These are phyloP conservation scores for Dunaliella sp. DNA, from an alignment of 139 green algal genomes.

Conservation along the genomic window DNA sequence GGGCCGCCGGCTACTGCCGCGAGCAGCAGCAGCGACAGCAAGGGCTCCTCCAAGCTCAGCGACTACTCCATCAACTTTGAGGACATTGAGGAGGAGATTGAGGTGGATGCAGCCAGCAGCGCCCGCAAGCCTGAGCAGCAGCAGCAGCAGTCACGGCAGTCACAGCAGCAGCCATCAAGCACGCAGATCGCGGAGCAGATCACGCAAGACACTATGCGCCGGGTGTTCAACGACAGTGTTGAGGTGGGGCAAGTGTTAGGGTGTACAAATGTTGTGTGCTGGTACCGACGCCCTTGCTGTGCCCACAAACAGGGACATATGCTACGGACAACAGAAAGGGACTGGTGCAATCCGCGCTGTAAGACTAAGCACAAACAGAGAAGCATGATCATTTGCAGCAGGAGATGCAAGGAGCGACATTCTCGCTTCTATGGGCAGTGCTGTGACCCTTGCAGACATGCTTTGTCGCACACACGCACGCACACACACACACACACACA, in stretches of 20 bases:
- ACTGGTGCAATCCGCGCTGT: no score
- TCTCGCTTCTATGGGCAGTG: no score
- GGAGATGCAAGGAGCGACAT: no score
- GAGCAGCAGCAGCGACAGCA: not conserved
- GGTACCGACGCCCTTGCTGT: no score
- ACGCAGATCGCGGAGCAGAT: not conserved
- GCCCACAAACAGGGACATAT: no score
- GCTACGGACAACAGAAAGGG: no score
- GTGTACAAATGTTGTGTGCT: no score
- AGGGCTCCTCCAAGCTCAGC: not conserved
- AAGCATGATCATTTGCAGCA: no score
- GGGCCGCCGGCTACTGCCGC: not conserved
- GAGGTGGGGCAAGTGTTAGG: no score
- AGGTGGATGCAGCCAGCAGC: slow-evolving; percentile 10
- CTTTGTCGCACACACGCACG: not conserved
- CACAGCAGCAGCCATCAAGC: not conserved
- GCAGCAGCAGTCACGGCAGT: not conserved
- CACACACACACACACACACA: not conserved
- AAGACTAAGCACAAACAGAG: no score
- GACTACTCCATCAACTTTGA: slow-evolving; percentile 22
- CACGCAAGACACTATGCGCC: not conserved
- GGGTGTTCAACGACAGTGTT: slow-evolving; percentile 16
- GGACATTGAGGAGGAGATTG: slow-evolving; percentile 2
- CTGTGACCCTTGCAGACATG: no score
- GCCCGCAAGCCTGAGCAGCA: not conserved